These are phyloP conservation scores for Leptodontidium sp. DNA, from an alignment of 2,329 filamentous ascomycete species.

Conservation along the genomic window DNA sequence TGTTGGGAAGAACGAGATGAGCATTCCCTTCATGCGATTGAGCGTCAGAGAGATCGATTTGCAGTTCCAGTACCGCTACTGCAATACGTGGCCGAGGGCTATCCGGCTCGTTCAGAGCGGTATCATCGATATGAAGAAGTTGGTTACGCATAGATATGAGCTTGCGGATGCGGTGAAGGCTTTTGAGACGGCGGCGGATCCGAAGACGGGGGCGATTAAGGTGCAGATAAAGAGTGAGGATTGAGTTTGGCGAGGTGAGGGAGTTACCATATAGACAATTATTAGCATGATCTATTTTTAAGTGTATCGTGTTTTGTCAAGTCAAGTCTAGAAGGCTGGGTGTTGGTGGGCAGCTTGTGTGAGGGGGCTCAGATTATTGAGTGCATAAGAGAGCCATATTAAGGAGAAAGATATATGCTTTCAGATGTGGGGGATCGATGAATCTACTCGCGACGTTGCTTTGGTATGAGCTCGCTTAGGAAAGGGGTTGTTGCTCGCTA, in stretches of 20 bases:
- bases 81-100: slow-evolving; percentile 94
- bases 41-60: slow-evolving; percentile 92
- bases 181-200: slow-evolving; percentile 87
- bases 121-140: slow-evolving; percentile 78
- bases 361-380: too few relatives aligned
- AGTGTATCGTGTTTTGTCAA: too few relatives aligned
- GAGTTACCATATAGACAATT: slow-evolving; percentile 5
- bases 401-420: too few relatives aligned
- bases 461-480: neutral
- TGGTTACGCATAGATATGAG: slow-evolving; percentile 88
- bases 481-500: neutral
- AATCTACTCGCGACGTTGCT: neutral
- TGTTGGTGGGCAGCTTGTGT: too few relatives aligned
- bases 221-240: slow-evolving; percentile 83
- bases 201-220: slow-evolving; percentile 96
- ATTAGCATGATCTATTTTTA: neutral
- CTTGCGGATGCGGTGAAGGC: slow-evolving; percentile 89
- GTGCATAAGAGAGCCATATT: too few relatives aligned
- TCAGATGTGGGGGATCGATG: too few relatives aligned
- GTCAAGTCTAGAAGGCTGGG: too few relatives aligned
- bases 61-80: slow-evolving; percentile 96
- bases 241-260: slow-evolving; percentile 26
- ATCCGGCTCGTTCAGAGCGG: slow-evolving; percentile 88
- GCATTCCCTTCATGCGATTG: slow-evolving; percentile 92
- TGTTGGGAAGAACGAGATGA: slow-evolving; percentile 94